Base-by-base conservation (phyloP, 164 flowering plant species). In the Houttuynia cordata region DNA sequence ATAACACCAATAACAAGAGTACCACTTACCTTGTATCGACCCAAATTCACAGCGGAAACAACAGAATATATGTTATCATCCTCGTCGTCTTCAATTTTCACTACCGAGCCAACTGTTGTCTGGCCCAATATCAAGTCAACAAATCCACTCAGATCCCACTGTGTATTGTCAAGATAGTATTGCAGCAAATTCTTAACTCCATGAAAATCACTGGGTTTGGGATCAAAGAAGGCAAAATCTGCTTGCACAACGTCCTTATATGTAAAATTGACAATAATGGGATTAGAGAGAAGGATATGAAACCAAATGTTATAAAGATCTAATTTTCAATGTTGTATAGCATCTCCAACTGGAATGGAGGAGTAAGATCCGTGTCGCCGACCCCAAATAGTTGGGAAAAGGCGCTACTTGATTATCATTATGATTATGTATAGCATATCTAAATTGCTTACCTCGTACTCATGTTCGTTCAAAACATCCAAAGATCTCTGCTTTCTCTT, bases 61-160 rank as follows among this genome's bases (percentile, higher is more conserved):
- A 91, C 56, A 58, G 89, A 72, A 60, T 77, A 94, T 10, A 82
- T 60, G 20, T 75, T 78, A 65, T 84, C 74, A 62, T 90, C 99
- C 68, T 91, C 99, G 55, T 76, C 90, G 22, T 69, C 83, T 74
- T 88, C 95, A 24, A 88, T 59, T 69, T 85, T 88, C 41, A 91
- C 81, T 49, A 91, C 87, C n/a, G 91, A 86, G 23, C 99, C 99
- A 0, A 94, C 99, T 10, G 95, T 88, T n/a, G 91, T 77, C 72
- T 94, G 97, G n/a, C 64, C 88, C 75, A 91, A 51, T 67, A 94
- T 85, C 73, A 94, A 66, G 72, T 88, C 97, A 4, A 85, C 91
- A 65, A 94, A 86, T 40, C 85, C 85, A 67, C 87, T 86, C 72
- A 85, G 69, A 79, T 91, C 93, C 99, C 97, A 94, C 53, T 75